A percentile compares a stretch with the other conserved stretches of the same genome.
Conservation (phyloP, 257 asterid genomes). For the Solanum dulcamara region DNA sequence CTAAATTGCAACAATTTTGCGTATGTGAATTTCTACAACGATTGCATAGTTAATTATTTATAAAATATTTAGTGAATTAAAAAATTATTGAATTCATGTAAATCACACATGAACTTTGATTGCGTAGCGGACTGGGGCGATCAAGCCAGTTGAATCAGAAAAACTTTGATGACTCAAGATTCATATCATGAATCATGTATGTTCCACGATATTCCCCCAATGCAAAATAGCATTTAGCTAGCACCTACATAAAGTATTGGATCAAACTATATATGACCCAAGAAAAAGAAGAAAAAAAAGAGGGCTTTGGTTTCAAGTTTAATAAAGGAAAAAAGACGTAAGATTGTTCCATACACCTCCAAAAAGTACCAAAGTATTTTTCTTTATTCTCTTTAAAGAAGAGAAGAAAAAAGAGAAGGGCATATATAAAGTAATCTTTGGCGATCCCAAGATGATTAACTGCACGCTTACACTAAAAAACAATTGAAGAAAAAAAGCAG, state of each 20-base stretch:
- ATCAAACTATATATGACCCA: neutral
- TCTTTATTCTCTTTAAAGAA: neutral
- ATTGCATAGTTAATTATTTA: neutral
- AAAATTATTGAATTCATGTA: neutral
- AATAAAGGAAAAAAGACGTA: neutral
- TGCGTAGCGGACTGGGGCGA: neutral
- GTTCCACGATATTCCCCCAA: too few species aligned
- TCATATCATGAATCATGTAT: too few species aligned
- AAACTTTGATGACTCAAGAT: neutral
- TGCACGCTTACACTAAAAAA: neutral
- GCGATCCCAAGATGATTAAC: slow-evolving; percentile 42
- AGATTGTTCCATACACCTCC: neutral
- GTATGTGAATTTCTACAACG: neutral
- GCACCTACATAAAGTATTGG: neutral
- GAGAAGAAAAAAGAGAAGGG: neutral
- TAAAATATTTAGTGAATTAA: neutral
- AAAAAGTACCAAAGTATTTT: neutral
- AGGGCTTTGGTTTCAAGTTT: neutral
- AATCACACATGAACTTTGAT: neutral
- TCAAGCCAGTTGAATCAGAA: neutral
- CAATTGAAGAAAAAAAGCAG: neutral
- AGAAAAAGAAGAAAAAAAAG: neutral
- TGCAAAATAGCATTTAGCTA: neutral
- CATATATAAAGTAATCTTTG: slow-evolving; percentile 9
- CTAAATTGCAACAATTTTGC: neutral